Evolutionary conservation across 176 grass and related monocot genomes (phyloP).

Genomic region (Zoysia pacifica): DNA sequence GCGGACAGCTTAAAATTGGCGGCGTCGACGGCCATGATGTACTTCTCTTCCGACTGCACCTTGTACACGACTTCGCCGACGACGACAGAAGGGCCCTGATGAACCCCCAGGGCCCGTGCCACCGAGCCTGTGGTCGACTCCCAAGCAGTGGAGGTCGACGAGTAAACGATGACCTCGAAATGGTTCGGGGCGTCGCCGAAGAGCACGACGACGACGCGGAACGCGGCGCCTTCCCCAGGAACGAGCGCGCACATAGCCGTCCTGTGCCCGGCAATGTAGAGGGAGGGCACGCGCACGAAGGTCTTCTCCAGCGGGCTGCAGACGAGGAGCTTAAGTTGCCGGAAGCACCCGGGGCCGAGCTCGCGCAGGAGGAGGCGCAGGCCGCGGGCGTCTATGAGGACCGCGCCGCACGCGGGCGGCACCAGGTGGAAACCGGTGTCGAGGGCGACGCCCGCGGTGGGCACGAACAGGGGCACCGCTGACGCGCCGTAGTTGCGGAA

Average conservation of each 20-base stretch:
- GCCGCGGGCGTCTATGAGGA: slow-evolving; percentile 30
- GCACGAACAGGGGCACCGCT: slow-evolving; percentile 43
- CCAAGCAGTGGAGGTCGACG: slow-evolving; percentile 4
- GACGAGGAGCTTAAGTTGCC: slow-evolving; percentile 21
- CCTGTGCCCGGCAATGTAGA: background rate
- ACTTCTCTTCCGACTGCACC: slow-evolving; percentile 29
- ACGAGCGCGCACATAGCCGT: slow-evolving; percentile 26
- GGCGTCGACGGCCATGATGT: slow-evolving; percentile 43
- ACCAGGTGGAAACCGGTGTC: slow-evolving; percentile 11
- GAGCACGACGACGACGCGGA: slow-evolving; percentile 49
- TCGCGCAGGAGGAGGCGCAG: slow-evolving; percentile 46
- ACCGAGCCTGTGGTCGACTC: slow-evolving; percentile 28
- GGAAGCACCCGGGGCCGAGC: background rate
- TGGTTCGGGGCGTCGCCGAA: slow-evolving; percentile 8
- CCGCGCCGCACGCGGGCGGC: slow-evolving; percentile 11
- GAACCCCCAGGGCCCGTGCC: background rate
- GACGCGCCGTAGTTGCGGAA: slow-evolving; percentile 43
- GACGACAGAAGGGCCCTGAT: slow-evolving; percentile 35
- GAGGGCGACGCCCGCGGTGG: slow-evolving; percentile 14
- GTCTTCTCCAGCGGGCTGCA: slow-evolving; percentile 32
- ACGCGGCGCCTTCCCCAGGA: background rate
- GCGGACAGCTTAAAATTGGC: slow-evolving; percentile 34
- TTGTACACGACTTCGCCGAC: slow-evolving; percentile 48
- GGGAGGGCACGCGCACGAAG: slow-evolving; percentile 13
- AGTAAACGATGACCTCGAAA: slow-evolving; percentile 30